phyloP scores from a whole-genome alignment of 805 yeast genomes.

The Candida takata region DNA sequence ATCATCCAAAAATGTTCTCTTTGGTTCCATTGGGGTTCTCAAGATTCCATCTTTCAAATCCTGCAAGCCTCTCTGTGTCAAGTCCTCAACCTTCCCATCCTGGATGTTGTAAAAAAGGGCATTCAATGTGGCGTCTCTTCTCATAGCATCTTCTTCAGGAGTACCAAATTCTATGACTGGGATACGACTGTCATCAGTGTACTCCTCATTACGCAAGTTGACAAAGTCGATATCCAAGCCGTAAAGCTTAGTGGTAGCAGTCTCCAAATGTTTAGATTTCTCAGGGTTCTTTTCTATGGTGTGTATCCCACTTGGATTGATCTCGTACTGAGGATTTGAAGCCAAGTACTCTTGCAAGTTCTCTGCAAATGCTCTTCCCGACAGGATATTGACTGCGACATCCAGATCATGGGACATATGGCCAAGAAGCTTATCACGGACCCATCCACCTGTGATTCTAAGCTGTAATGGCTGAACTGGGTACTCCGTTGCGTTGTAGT shows the following conservation, averaged over 20 bases:
- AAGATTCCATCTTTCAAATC: slow-evolving; percentile 68
- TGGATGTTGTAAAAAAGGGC: slow-evolving; percentile 84
- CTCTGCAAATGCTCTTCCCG: slow-evolving; percentile 83
- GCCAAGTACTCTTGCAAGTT: slow-evolving; percentile 46
- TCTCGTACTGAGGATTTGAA: slow-evolving; percentile 27
- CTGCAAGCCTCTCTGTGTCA: slow-evolving; percentile 65
- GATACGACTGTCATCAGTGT: slow-evolving; percentile 77
- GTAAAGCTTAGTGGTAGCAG: slow-evolving; percentile 84
- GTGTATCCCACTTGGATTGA: slow-evolving; percentile 48
- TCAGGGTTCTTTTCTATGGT: slow-evolving; percentile 90
- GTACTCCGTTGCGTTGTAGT: slow-evolving; percentile 4
- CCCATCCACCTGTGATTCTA: slow-evolving; percentile 98
- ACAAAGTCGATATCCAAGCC: slow-evolving; percentile 92
- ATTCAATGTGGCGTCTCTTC: slow-evolving; percentile 94
- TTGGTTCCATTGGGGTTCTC: slow-evolving; percentile 83
- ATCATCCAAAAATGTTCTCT: slow-evolving; percentile 84
- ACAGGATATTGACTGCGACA: slow-evolving; percentile 75
- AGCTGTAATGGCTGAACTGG: slow-evolving; percentile 35
- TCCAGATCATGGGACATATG: slow-evolving; percentile 80
- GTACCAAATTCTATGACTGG: slow-evolving; percentile 83
- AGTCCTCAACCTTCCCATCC: slow-evolving; percentile 69
- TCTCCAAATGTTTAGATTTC: slow-evolving; percentile 91
- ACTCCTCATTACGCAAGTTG: slow-evolving; percentile 80
- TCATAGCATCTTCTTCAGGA: slow-evolving; percentile 80
- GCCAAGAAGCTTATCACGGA: slow-evolving; percentile 85